Evolutionary conservation across 257 asterid genomes (phyloP).

Genomic region (Solanum bulbocastanum): DNA sequence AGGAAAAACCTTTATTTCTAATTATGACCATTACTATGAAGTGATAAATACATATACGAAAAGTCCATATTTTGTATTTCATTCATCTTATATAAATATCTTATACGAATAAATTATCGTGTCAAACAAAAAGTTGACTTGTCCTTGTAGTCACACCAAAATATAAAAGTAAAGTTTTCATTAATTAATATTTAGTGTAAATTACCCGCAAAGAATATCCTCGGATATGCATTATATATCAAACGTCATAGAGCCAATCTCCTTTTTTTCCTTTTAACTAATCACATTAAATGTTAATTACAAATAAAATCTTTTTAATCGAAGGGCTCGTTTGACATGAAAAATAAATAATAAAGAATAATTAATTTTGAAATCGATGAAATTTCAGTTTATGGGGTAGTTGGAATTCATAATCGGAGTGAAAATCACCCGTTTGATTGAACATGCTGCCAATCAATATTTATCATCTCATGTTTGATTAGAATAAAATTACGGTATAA

Average conservation of each 20-base stretch:
- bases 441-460: not conserved
- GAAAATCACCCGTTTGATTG: not conserved
- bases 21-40: not conserved
- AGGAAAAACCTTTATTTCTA: too few species aligned
- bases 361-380: too few species aligned
- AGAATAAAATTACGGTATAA: too few species aligned
- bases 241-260: not conserved
- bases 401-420: not conserved
- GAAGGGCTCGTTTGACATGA: not conserved
- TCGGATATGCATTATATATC: slow-evolving; percentile 2
- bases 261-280: not conserved
- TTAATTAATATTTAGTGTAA: not conserved
- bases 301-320: not conserved
- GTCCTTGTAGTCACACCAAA: not conserved
- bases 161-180: not conserved
- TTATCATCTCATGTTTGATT: too few species aligned
- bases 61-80: not conserved
- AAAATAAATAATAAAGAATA: too few species aligned
- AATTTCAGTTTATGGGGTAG: not conserved
- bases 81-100: not conserved
- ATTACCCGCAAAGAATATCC: slow-evolving; percentile 9
- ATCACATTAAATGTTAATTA: not conserved
- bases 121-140: not conserved
- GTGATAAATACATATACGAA: not conserved
- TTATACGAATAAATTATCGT: not conserved